Evolutionary conservation across 1,284 basidiomycete species (phyloP).

Genomic region (Puccinia polysora): DNA sequence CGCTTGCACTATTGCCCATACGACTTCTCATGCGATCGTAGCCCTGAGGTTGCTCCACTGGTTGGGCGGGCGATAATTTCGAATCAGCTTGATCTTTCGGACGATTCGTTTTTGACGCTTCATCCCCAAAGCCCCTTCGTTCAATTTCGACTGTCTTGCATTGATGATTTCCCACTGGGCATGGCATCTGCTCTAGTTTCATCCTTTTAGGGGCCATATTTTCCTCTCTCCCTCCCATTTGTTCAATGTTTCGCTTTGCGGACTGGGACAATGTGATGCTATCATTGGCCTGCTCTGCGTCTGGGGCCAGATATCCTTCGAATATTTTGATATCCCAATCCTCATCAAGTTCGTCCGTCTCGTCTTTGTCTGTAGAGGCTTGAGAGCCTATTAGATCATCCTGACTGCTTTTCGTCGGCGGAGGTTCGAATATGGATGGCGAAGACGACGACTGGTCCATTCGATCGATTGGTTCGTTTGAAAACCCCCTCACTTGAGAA

Average conservation of each 20-base stretch:
- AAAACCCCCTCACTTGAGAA: no score
- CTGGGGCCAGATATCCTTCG: constrained; percentile 27
- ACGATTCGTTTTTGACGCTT: no score
- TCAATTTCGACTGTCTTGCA: no score
- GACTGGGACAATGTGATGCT: neutral
- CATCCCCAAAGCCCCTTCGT: no score
- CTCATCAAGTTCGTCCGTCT: constrained; percentile 35
- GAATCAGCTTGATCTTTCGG: no score
- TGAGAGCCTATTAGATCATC: neutral
- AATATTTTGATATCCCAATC: constrained; percentile 39
- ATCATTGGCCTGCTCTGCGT: neutral
- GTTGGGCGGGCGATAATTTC: no score
- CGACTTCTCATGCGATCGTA: neutral
- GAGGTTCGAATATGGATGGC: no score
- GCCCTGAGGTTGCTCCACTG: neutral
- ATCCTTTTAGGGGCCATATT: neutral
- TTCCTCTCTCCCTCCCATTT: neutral
- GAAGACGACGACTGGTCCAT: neutral
- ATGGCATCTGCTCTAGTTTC: neutral
- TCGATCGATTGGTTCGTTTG: neutral
- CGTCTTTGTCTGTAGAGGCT: constrained; percentile 1
- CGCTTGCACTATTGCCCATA: no score
- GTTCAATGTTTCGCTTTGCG: neutral
- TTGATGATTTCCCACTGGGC: no score
- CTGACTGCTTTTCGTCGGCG: neutral